Conservation (phyloP, 2,329 filamentous ascomycete genomes). For the Penicillium sp. region DNA sequence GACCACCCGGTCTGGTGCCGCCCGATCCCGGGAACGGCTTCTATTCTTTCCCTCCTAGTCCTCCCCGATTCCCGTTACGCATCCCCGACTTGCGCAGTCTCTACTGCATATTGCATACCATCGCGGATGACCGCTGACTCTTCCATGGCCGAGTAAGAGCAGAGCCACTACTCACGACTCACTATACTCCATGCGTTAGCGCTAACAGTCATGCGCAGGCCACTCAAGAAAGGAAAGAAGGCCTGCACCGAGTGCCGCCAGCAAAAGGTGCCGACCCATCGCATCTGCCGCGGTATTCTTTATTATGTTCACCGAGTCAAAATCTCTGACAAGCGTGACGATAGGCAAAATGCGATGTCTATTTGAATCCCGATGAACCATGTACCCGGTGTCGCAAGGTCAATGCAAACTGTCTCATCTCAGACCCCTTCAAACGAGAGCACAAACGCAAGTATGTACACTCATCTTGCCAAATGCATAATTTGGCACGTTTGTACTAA, state of each 20-base stretch:
- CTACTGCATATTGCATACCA: background rate
- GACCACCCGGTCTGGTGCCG: background rate
- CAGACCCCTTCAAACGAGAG: slow-evolving; percentile 48
- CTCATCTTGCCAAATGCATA: background rate
- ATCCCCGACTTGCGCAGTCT: background rate
- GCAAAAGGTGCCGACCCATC: slow-evolving; percentile 43
- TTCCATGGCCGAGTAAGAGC: slow-evolving; percentile 18
- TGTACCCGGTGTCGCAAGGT: slow-evolving; percentile 46
- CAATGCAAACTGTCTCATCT: slow-evolving; percentile 42
- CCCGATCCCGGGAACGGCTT: background rate
- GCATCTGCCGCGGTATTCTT: too few relatives aligned
- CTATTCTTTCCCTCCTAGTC: background rate
- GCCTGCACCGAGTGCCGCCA: slow-evolving; percentile 51
- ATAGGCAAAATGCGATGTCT: slow-evolving; percentile 47
- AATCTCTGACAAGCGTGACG: background rate
- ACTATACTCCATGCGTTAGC: slow-evolving; percentile 9
- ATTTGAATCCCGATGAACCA: slow-evolving; percentile 37
- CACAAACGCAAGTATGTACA: slow-evolving; percentile 45
- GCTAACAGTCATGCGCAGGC: slow-evolving; percentile 22
- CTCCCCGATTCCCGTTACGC: slow-evolving; percentile 1
- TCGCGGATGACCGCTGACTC: background rate
- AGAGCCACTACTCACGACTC: background rate
- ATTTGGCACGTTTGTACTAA: too few relatives aligned
- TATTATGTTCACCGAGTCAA: too few relatives aligned
- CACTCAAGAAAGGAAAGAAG: slow-evolving; percentile 40